These are phyloP conservation scores for Podila verticillata DNA, from an alignment of 192 early-diverging fungal genomes.

Conservation along the genomic window DNA sequence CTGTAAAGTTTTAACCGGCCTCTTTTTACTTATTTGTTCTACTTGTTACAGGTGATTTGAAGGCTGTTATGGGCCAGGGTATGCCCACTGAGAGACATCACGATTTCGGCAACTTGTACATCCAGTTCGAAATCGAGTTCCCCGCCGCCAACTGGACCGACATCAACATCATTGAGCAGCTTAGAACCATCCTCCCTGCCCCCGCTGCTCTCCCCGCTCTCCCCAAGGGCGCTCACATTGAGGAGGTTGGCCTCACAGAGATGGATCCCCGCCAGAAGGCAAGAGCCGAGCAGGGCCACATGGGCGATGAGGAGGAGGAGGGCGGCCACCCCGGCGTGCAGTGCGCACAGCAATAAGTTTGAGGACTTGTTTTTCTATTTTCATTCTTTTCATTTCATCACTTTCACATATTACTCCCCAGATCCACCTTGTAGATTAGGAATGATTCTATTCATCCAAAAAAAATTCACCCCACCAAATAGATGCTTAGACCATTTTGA, in stretches of 20 bases:
- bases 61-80: slow-evolving; percentile 90
- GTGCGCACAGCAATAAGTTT: slow-evolving; percentile 93
- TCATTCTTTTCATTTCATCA: slow-evolving; percentile 2
- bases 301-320: slow-evolving; percentile 76
- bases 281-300: slow-evolving; percentile 64
- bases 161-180: slow-evolving; percentile 72
- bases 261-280: slow-evolving; percentile 79
- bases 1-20: background rate
- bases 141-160: slow-evolving; percentile 84
- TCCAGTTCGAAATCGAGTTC: slow-evolving; percentile 96
- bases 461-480: background rate
- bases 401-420: background rate
- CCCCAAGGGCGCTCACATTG: slow-evolving; percentile 68
- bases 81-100: slow-evolving; percentile 94
- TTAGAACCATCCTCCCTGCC: slow-evolving; percentile 87
- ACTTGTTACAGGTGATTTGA: slow-evolving; percentile 70
- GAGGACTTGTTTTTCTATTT: background rate
- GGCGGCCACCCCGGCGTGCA: slow-evolving; percentile 83
- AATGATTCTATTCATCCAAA: slow-evolving; percentile 1
- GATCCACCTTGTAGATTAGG: slow-evolving; percentile 6
- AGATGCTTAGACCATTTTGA: too few relatives aligned
- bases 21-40: background rate
- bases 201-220: slow-evolving; percentile 63
- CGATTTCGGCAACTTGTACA: slow-evolving; percentile 91
- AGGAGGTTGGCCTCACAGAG: slow-evolving; percentile 86